Percentiles rank a stretch among this genome's conserved stretches.
Conservation (phyloP, 2,329 filamentous ascomycete genomes). For the Phialemoniopsis sp. region DNA sequence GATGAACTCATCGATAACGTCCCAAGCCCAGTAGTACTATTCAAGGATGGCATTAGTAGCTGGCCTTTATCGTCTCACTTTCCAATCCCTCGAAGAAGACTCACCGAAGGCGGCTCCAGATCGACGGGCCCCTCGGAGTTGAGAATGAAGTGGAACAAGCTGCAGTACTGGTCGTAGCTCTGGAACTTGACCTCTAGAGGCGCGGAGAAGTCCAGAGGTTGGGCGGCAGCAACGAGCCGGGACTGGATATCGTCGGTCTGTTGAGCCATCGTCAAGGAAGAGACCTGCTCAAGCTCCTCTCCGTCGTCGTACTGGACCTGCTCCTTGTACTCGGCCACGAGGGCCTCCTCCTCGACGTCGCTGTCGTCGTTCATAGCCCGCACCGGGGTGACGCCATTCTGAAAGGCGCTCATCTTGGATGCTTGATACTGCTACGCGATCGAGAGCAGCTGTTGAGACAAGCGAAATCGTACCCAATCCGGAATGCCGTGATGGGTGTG, state of each 20-base stretch:
- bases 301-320: slow-evolving; percentile 92
- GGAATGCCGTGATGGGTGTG: no score
- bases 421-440: no score
- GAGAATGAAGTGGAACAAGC: slow-evolving; percentile 96
- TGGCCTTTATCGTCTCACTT: no score
- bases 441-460: no score
- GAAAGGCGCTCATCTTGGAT: slow-evolving; percentile 54
- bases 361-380: slow-evolving; percentile 73
- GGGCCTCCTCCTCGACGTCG: slow-evolving; percentile 91
- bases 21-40: slow-evolving; percentile 99
- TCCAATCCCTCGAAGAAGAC: slow-evolving; percentile 27
- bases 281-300: slow-evolving; percentile 74
- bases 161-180: slow-evolving; percentile 99
- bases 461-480: no score
- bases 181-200: slow-evolving; percentile 95
- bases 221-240: slow-evolving; percentile 84
- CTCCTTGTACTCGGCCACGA: slow-evolving; percentile 94
- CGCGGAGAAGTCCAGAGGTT: slow-evolving; percentile 93
- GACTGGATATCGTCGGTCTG: slow-evolving; percentile 90
- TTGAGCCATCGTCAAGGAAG: slow-evolving; percentile 63
- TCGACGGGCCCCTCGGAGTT: slow-evolving; percentile 99
- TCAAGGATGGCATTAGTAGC: slow-evolving; percentile 14
- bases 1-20: slow-evolving; percentile 99
- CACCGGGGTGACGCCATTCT: slow-evolving; percentile 56
- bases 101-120: slow-evolving; percentile 90